Percentiles rank a stretch among this genome's conserved stretches.
Evolutionary conservation across 768 basidiomycete species (phyloP).

Genomic region (Floccularia luteovirens): DNA sequence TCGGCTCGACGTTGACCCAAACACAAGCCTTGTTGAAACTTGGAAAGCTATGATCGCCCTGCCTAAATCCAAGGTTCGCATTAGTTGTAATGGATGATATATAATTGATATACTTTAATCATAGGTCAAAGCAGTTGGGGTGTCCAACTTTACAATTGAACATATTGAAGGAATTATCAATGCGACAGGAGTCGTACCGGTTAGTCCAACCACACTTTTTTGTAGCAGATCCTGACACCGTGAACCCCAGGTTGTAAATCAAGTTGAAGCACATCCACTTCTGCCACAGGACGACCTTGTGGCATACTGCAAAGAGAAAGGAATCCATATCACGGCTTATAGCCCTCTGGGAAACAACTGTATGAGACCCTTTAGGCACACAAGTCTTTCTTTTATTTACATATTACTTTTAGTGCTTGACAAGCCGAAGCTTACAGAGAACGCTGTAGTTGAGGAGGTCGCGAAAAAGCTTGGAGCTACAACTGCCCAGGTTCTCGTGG

Average conservation of each 20-base stretch:
- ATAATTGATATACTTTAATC: slow-evolving; percentile 2
- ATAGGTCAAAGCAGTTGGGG: slow-evolving; percentile 65
- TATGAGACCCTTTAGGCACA: slow-evolving; percentile 21
- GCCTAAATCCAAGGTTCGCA: slow-evolving; percentile 55
- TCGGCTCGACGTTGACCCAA: slow-evolving; percentile 47
- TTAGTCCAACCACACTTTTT: slow-evolving; percentile 17
- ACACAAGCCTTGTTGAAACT: slow-evolving; percentile 64
- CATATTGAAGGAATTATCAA: slow-evolving; percentile 60
- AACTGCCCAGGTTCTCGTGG: slow-evolving; percentile 76
- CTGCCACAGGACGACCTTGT: slow-evolving; percentile 71
- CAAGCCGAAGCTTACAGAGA: slow-evolving; percentile 61
- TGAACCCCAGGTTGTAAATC: slow-evolving; percentile 49
- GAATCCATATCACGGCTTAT: slow-evolving; percentile 60
- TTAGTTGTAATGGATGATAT: slow-evolving; percentile 3
- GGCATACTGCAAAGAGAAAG: slow-evolving; percentile 58
- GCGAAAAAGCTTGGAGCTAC: slow-evolving; percentile 58
- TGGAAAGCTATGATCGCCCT: slow-evolving; percentile 78
- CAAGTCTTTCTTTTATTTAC: slow-evolving; percentile 1
- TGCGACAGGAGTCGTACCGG: slow-evolving; percentile 69
- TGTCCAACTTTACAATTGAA: slow-evolving; percentile 72
- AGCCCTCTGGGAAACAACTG: slow-evolving; percentile 79
- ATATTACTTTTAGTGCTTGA: slow-evolving; percentile 36
- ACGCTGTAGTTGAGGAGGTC: slow-evolving; percentile 51
- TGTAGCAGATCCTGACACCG: neutral
- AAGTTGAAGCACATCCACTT: slow-evolving; percentile 79